phyloP scores from a whole-genome alignment of 306 rosid genomes.

The peach (Prunus persica) region DNA sequence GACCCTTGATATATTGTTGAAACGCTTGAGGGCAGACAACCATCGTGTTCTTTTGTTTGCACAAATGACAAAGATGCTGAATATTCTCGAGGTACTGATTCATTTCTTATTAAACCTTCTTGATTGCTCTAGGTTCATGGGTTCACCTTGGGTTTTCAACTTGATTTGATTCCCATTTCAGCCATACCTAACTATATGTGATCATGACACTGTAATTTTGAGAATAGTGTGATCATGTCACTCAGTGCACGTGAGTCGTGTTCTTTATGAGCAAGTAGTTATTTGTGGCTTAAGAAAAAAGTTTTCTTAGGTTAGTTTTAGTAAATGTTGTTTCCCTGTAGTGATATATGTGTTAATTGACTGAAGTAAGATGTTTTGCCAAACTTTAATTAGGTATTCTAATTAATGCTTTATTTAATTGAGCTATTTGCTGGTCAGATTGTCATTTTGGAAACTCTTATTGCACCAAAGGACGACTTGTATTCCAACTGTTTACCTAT shows the following conservation, averaged over 20 bases:
- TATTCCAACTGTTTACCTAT: background rate
- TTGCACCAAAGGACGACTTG: background rate
- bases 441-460: slow-evolving; percentile 4
- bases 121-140: slow-evolving; percentile 5
- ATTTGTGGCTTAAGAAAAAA: background rate
- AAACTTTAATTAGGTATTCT: background rate
- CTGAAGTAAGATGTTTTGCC: background rate
- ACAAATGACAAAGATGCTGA: slow-evolving; percentile 98
- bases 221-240: background rate
- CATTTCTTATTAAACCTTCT: slow-evolving; percentile 20
- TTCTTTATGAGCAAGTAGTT: background rate
- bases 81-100: slow-evolving; percentile 83
- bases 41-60: slow-evolving; percentile 98
- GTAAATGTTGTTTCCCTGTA: background rate
- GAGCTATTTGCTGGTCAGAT: background rate
- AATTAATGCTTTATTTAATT: background rate
- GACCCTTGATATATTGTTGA: slow-evolving; percentile 96
- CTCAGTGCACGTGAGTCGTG: background rate
- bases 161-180: background rate
- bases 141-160: background rate
- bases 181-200: background rate
- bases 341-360: background rate
- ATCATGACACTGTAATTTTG: background rate
- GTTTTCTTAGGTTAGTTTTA: background rate
- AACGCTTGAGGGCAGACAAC: slow-evolving; percentile 85